phyloP scores from a whole-genome alignment of 805 yeast genomes.

The Cyberlindnera mycetangii region DNA sequence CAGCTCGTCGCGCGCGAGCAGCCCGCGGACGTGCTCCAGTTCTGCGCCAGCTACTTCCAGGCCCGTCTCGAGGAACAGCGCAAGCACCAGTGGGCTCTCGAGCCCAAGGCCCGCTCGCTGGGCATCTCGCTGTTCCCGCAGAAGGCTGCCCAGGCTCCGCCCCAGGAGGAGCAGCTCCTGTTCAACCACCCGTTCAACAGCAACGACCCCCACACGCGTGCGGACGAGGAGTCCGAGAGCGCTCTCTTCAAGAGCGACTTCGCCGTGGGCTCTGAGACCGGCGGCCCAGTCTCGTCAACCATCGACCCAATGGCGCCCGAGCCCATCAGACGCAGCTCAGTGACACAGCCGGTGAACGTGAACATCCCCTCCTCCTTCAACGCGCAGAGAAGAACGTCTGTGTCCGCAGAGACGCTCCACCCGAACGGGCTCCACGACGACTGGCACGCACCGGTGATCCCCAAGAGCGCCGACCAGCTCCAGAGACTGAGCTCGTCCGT shows the following conservation, averaged over 20 bases:
- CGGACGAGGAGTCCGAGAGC: conserved; percentile 28
- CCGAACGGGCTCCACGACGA: conserved; percentile 64
- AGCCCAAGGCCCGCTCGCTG: conserved; percentile 44
- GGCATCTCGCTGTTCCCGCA: conserved; percentile 46
- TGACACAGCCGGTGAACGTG: conserved; percentile 15
- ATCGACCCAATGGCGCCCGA: conserved; percentile 24
- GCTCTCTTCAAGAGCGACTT: conserved; percentile 24
- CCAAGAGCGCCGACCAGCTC: conserved; percentile 61
- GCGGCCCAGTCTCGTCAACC: conserved; percentile 14
- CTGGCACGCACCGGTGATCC: conserved; percentile 72
- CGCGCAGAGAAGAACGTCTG: conserved; percentile 84
- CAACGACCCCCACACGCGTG: conserved; percentile 58
- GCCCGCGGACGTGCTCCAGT: conserved; percentile 70
- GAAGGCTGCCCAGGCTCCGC: neutral
- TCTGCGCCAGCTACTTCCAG: conserved; percentile 67
- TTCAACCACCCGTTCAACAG: conserved; percentile 50
- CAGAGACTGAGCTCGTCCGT: conserved; percentile 67
- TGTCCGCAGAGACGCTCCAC: conserved; percentile 82
- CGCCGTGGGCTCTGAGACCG: conserved; percentile 24
- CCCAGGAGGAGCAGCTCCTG: conserved; percentile 13
- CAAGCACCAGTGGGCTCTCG: conserved; percentile 47
- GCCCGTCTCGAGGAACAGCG: conserved; percentile 52
- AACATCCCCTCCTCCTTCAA: conserved; percentile 60
- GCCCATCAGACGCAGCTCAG: conserved; percentile 16
- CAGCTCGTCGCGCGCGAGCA: conserved; percentile 50